A percentile compares a stretch with the other conserved stretches of the same genome.
phyloP scores from a whole-genome alignment of 306 rosid species.

The Lathyrus sativus region DNA sequence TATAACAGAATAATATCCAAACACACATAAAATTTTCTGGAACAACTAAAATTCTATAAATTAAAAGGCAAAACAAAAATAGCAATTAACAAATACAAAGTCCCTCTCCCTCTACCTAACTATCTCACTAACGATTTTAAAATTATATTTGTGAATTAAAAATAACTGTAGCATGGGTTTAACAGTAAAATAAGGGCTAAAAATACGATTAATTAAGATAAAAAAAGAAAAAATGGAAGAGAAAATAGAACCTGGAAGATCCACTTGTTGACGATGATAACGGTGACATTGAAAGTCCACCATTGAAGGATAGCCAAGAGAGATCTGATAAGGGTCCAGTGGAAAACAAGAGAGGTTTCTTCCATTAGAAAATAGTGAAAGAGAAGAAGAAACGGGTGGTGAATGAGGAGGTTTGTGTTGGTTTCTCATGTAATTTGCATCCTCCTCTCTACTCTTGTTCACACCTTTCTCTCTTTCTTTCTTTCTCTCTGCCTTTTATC shows the following conservation, averaged over 20 bases:
- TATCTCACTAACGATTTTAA: too few relatives aligned
- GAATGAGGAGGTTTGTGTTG: background rate
- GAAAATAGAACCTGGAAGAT: slow-evolving; percentile 77
- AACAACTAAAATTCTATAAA: slow-evolving; percentile 1
- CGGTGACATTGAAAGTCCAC: slow-evolving; percentile 95
- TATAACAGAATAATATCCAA: slow-evolving; percentile 9
- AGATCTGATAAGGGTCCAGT: slow-evolving; percentile 82
- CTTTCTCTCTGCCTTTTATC: background rate
- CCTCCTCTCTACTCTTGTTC: background rate
- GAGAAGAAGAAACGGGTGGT: background rate
- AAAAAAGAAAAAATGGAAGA: too few relatives aligned
- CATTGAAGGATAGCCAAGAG: slow-evolving; percentile 86
- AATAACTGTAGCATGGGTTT: background rate
- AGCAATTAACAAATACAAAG: background rate
- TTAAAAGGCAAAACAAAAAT: slow-evolving; percentile 8
- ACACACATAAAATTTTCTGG: background rate
- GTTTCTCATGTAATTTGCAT: slow-evolving; percentile 8
- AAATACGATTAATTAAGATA: background rate
- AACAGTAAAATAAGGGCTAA: background rate
- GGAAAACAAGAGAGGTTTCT: slow-evolving; percentile 58
- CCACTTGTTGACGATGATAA: slow-evolving; percentile 95
- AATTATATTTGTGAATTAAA: background rate
- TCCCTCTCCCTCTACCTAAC: background rate
- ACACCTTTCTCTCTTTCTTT: slow-evolving; percentile 3
- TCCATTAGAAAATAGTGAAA: slow-evolving; percentile 49